Percentiles rank a stretch among this genome's conserved stretches.
Evolutionary conservation across 768 basidiomycete species (phyloP).

Genomic region (Lentinus brumalis): DNA sequence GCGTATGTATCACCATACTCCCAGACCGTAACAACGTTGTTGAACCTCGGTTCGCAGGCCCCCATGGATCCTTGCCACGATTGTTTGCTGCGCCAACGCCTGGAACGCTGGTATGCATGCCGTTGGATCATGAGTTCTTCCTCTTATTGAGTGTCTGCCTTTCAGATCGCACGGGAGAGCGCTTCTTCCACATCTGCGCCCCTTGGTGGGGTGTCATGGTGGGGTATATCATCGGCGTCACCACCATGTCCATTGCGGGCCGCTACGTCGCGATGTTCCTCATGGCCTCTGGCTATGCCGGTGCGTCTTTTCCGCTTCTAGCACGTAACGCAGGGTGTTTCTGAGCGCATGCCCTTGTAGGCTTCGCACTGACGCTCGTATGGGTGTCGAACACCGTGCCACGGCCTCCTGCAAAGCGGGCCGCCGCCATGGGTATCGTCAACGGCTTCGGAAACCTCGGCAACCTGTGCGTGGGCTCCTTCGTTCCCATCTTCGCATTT

Average conservation of each 20-base stretch:
- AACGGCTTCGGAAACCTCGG: conserved; percentile 64
- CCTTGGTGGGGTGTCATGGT: conserved; percentile 65
- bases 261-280: conserved; percentile 66
- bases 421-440: conserved; percentile 63
- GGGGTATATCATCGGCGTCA: conserved; percentile 62
- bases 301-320: conserved; percentile 21
- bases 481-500: neutral
- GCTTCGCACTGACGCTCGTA: conserved; percentile 49
- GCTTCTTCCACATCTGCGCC: conserved; percentile 59
- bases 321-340: neutral
- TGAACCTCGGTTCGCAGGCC: conserved; percentile 40
- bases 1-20: conserved; percentile 43
- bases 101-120: conserved; percentile 50
- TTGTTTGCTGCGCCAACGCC: conserved; percentile 52
- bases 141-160: neutral
- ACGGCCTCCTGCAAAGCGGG: conserved; percentile 57
- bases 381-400: conserved; percentile 66
- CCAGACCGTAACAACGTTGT: neutral
- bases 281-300: conserved; percentile 58
- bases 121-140: neutral
- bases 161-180: conserved; percentile 59
- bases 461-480: conserved; percentile 47
- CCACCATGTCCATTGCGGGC: conserved; percentile 51
- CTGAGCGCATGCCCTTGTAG: conserved; percentile 20
- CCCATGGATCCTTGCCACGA: conserved; percentile 60